Evolutionary conservation across 345 rosid species (phyloP), one percentile per base, ranked within the genome.

Genomic region (Lenwebbia sp.): DNA sequence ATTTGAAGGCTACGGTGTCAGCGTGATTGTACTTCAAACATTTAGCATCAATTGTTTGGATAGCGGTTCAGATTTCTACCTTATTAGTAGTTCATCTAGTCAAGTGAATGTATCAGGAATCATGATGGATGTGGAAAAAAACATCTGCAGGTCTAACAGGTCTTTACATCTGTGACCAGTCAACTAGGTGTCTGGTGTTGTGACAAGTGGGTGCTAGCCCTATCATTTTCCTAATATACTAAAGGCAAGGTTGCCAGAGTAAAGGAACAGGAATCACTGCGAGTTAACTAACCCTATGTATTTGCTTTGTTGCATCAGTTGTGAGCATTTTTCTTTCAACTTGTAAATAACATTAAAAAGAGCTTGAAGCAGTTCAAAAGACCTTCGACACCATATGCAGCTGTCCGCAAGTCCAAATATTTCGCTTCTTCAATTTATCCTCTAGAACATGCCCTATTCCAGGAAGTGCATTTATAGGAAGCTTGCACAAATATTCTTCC

Each of bases 371-470:
- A 70, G 78, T 70, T 70, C 78, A 33, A 70, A 70, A 37, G 82
- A 96, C 99, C 97, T 96, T 97, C 53, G 99, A 92, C 86, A 93
- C 89, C 90, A 86, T 82, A 50, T 94, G 93, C 89, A 97, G 89
- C 82, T 97, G 95, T 33, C 98, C 94, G 90, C 98, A 97, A 86
- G 95, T 93, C 89, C 21, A 88, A 87, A 96, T 51, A 90, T 91
- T 93, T 89, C 84, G 92, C 84, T 86, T 92, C 93, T 90, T 95
- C 92, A 97, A 90, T 92, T 94, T 96, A 87, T 93, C 95, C 91
- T 92, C 96, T 82, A 97, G 90, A 88, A 92, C 96, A 91, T 91
- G 84, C 75, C 99, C 99, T 89, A 97, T 95, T 85, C 98, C 99
- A 15, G 98, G 98, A 87, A 97, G 98, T 84, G 91, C 91, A 84